A percentile compares a stretch with the other conserved stretches of the same genome.
phyloP scores from a whole-genome alignment of 164 flowering plant genomes.

The Warburgia ugandensis region DNA sequence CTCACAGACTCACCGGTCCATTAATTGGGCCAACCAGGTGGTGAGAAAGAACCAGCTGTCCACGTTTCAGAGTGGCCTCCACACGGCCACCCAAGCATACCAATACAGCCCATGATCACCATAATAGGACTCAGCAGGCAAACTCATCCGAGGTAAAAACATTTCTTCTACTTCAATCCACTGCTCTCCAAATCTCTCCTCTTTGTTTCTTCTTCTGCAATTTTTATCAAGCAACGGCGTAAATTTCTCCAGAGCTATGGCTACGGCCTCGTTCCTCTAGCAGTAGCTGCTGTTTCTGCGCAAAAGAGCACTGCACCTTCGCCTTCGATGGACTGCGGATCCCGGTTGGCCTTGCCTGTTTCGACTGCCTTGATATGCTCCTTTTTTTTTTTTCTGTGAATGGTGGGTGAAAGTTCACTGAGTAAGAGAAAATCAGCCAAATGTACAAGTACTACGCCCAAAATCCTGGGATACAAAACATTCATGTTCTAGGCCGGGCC shows the following conservation, averaged over 20 bases:
- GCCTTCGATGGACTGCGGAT: neutral
- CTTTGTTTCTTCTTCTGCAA: neutral
- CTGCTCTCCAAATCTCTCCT: neutral
- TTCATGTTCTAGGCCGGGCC: no score
- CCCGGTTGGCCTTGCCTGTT: neutral
- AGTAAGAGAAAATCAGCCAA: no score
- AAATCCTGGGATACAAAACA: no score
- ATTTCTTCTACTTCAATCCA: no score
- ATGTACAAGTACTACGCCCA: no score
- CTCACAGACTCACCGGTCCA: no score
- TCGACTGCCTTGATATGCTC: neutral
- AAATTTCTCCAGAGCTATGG: neutral
- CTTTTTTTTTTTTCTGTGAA: neutral
- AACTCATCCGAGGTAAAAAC: no score
- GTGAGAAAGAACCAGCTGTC: neutral
- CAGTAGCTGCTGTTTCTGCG: neutral
- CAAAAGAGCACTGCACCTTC: neutral
- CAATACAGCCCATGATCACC: no score
- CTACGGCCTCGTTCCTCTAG: neutral
- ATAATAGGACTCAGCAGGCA: no score
- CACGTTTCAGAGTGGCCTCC: neutral
- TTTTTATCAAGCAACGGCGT: neutral
- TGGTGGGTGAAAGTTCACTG: no score
- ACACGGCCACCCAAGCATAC: neutral
- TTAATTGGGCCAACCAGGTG: no score